Evolutionary conservation across 345 rosid genomes (phyloP).

Genomic region (Eucalyptus marginata): DNA sequence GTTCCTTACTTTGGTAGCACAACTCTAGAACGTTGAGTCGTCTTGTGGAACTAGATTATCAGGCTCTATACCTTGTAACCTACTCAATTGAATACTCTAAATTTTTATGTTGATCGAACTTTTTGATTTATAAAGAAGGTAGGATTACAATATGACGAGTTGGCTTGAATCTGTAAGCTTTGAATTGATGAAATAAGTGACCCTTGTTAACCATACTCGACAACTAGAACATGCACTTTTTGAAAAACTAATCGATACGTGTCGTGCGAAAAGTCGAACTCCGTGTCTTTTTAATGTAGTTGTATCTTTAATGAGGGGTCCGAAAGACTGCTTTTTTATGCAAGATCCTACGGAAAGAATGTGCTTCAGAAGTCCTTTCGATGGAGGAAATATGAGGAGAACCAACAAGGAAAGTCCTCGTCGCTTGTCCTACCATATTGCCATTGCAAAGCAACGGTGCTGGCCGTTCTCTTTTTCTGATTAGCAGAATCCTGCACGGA

Average conservation of each 20-base stretch:
- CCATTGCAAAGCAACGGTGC: background rate
- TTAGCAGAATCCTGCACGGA: background rate
- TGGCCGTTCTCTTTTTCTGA: background rate
- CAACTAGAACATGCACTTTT: background rate
- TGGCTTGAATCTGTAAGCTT: background rate
- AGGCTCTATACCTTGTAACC: fast-evolving
- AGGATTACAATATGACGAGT: background rate
- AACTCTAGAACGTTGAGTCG: fast-evolving
- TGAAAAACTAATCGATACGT: background rate
- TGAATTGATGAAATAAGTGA: background rate
- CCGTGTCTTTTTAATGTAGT: background rate
- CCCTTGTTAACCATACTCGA: background rate
- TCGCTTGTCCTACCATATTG: background rate
- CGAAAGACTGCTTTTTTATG: background rate
- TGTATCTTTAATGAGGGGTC: background rate
- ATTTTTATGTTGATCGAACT: background rate
- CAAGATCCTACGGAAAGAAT: background rate
- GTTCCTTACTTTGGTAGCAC: background rate
- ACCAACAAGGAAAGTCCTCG: background rate
- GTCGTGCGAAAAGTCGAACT: background rate
- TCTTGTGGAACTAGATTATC: background rate
- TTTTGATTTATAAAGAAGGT: background rate
- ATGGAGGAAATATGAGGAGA: background rate
- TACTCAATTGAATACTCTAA: background rate
- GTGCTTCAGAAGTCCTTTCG: background rate